Conservation (phyloP, 352 stramenopile genomes). For the Globisporangium yorkense region DNA sequence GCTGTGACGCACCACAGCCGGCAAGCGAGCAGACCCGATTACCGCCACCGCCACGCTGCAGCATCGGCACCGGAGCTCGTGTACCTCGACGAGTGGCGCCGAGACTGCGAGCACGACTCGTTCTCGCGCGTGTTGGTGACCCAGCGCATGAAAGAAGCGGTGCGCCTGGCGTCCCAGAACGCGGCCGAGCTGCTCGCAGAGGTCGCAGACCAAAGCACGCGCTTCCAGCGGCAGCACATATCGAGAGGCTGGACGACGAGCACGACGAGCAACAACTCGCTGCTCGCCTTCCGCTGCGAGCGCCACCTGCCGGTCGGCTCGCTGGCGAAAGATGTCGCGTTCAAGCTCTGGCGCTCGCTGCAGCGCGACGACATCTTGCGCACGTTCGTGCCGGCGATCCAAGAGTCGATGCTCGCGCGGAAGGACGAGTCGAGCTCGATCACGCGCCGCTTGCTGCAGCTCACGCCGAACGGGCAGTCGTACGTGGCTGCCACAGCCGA, state of each 20-base stretch:
- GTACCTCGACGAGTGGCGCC: not conserved
- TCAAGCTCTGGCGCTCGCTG: conserved; percentile 41
- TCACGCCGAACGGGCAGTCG: not conserved
- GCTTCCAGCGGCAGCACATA: not conserved
- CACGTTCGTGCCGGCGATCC: conserved; percentile 38
- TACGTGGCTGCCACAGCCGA: not conserved
- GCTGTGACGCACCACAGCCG: not conserved
- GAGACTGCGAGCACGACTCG: not conserved
- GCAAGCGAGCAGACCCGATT: not conserved
- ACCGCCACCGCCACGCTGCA: too few relatives aligned
- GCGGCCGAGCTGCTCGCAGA: not conserved
- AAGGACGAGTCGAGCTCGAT: not conserved
- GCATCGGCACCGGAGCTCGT: not conserved
- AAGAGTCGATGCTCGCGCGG: not conserved
- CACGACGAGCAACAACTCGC: not conserved
- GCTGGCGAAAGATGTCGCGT: conserved; percentile 26
- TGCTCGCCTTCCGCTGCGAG: not conserved
- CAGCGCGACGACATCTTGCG: conserved; percentile 57
- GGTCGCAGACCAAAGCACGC: not conserved
- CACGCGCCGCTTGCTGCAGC: not conserved
- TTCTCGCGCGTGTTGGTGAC: not conserved
- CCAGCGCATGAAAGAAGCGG: not conserved
- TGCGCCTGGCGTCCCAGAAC: not conserved
- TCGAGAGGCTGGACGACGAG: not conserved
- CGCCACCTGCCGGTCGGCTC: not conserved